Evolutionary conservation across 2,329 filamentous ascomycete genomes (phyloP).

Genomic region (Beauveria sp.): DNA sequence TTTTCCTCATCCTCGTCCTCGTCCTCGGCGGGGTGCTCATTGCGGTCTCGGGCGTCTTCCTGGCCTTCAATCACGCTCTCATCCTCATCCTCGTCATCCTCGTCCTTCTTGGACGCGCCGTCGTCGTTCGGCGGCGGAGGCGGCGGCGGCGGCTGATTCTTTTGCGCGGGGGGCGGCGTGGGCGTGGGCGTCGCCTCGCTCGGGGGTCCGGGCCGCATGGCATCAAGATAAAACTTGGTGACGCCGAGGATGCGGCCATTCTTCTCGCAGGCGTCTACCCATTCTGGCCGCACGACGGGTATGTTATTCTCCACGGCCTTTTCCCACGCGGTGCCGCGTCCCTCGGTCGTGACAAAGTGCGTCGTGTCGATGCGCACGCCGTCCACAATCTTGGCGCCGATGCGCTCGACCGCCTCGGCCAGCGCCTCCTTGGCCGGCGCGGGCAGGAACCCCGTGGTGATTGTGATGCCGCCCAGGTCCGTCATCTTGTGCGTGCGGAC

Average conservation of each 20-base stretch:
- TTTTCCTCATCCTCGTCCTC: constrained; percentile 18
- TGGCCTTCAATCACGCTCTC: constrained; percentile 16
- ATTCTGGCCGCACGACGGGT: constrained; percentile 91
- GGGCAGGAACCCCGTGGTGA: constrained; percentile 77
- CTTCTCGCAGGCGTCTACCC: constrained; percentile 93
- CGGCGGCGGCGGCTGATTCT: constrained; percentile 24
- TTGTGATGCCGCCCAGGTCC: constrained; percentile 88
- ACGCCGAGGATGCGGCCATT: constrained; percentile 90
- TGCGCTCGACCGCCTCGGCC: constrained; percentile 68
- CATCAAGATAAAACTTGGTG: constrained; percentile 92
- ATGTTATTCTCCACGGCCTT: constrained; percentile 98
- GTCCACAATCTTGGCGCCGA: constrained; percentile 88
- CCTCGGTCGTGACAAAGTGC: constrained; percentile 95
- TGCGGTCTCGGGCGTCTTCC: constrained; percentile 15
- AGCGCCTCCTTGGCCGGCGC: constrained; percentile 65
- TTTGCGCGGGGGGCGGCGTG: constrained; percentile 24
- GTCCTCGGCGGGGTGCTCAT: constrained; percentile 20
- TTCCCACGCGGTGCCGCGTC: constrained; percentile 84
- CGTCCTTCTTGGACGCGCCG: constrained; percentile 10
- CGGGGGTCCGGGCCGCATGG: constrained; percentile 43
- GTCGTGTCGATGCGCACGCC: constrained; percentile 93
- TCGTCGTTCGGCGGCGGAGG: constrained; percentile 10
- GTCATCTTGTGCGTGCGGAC: constrained; percentile 98
- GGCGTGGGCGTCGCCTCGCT: constrained; percentile 25
- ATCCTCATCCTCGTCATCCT: constrained; percentile 14